Base-by-base conservation (phyloP, 495 filamentous ascomycete genomes). In the Daldinia grandis region DNA sequence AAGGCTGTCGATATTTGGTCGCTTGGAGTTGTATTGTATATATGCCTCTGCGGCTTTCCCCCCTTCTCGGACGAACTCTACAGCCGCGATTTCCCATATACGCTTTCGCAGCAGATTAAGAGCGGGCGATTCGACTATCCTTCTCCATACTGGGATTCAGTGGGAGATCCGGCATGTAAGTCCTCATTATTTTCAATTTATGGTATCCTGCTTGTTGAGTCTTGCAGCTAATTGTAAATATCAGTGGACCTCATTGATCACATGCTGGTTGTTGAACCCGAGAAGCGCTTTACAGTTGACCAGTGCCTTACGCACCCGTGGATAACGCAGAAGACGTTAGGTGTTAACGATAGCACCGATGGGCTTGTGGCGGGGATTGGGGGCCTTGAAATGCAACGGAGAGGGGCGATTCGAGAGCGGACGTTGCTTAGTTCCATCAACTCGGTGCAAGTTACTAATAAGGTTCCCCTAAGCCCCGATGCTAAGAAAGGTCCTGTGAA, bases 1-100 rank as follows among this genome's bases (percentile, higher is more conserved):
- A 93, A 93, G 69, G 94, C 95, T 14, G 96, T 98, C 27, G 96
- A 99, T 78, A 85, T 98, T 57, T 99, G 96, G 96, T 97, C 94
- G 0, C 87, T 98, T 15, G 96, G 96, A 12, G 96, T 99, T 9
- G 96, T 98, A n/a, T 87, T 99, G 21, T 99, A 99, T 79, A 98
- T 99, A 71, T 98, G 94, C 76, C 88, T 99, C 14, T 99, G 96
- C 76, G 96, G 96, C 4, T 99, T 98, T 72, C 95, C 96, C 4
- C 96, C 96, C 0, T 99, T 99, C 81, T 94, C 91, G 2, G 96
- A 98, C 69, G 96, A 99, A 78, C 88, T 98, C 0, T 91, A 87
- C 73, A 91, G 88, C 5, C 88, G 93, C 44, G 91, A 94, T 67
- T 84, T 83, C 53, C 96, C 95, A 9, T 97, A 92, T 69, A 94